phyloP scores from a whole-genome alignment of 2,329 filamentous ascomycete species.

The Colletotrichum australisinense region DNA sequence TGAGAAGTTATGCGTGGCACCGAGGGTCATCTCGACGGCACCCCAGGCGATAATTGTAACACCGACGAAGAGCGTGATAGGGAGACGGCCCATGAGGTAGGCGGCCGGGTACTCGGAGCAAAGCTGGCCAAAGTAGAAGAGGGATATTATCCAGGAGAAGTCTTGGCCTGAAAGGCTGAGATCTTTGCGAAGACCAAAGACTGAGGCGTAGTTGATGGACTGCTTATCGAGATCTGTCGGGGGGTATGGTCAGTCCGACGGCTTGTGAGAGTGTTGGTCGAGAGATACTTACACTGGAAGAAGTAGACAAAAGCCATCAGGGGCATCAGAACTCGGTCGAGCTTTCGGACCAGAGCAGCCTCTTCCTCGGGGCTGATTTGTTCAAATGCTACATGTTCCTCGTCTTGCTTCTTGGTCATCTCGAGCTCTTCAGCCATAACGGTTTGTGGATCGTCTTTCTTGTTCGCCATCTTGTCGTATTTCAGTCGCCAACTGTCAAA shows the following conservation, averaged over 20 bases:
- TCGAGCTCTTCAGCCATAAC: neutral
- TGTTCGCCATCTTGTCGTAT: neutral
- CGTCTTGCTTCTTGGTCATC: slow-evolving; percentile 11
- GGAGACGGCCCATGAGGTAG: slow-evolving; percentile 29
- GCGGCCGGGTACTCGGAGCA: slow-evolving; percentile 31
- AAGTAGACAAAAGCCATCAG: slow-evolving; percentile 37
- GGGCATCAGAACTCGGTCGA: slow-evolving; percentile 35
- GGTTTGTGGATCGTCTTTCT: neutral
- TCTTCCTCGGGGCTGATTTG: slow-evolving; percentile 12
- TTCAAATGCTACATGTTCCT: slow-evolving; percentile 1
- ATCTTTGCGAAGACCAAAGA: slow-evolving; percentile 31
- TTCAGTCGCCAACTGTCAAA: too few species aligned
- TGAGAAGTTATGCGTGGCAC: slow-evolving; percentile 37
- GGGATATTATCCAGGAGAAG: slow-evolving; percentile 32
- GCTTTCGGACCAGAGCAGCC: slow-evolving; percentile 19
- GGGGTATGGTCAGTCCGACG: neutral
- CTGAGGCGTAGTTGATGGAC: slow-evolving; percentile 26
- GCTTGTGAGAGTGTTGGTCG: too few species aligned
- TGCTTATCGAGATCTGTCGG: slow-evolving; percentile 35
- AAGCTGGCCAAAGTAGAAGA: slow-evolving; percentile 36
- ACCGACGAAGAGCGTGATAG: slow-evolving; percentile 33
- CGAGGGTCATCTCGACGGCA: slow-evolving; percentile 41
- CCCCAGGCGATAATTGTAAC: slow-evolving; percentile 40
- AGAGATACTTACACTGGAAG: slow-evolving; percentile 31
- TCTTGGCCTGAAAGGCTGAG: slow-evolving; percentile 24